phyloP scores from a whole-genome alignment of 2,329 filamentous ascomycete species.

The Drechslera avenae region DNA sequence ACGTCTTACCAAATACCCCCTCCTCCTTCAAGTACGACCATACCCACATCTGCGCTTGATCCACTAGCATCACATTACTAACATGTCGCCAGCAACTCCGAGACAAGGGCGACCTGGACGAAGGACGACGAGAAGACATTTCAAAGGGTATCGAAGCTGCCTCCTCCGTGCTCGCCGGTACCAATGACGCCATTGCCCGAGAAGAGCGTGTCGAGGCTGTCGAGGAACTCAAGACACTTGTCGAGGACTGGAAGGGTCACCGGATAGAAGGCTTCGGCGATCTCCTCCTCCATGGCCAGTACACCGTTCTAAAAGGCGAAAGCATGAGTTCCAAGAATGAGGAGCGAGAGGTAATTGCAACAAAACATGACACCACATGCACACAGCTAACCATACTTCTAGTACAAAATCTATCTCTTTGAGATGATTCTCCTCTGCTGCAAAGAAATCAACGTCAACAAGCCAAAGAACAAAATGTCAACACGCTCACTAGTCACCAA shows the following conservation, averaged over 20 bases:
- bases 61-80: slow-evolving; percentile 9
- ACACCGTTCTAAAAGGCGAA: slow-evolving; percentile 82
- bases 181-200: slow-evolving; percentile 88
- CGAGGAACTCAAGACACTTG: slow-evolving; percentile 77
- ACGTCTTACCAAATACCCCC: slow-evolving; percentile 88
- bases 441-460: slow-evolving; percentile 89
- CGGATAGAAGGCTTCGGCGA: slow-evolving; percentile 90
- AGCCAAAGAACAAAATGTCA: slow-evolving; percentile 70
- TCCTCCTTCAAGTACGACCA: slow-evolving; percentile 75
- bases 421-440: slow-evolving; percentile 94
- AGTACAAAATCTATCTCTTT: slow-evolving; percentile 98
- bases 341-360: slow-evolving; percentile 77
- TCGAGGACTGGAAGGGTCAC: slow-evolving; percentile 98
- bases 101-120: slow-evolving; percentile 79
- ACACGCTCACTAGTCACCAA: slow-evolving; percentile 73
- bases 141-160: slow-evolving; percentile 78
- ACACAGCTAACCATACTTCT: slow-evolving; percentile 9
- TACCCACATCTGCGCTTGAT: slow-evolving; percentile 4
- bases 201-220: slow-evolving; percentile 84
- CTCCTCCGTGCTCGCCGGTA: slow-evolving; percentile 78
- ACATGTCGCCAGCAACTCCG: slow-evolving; percentile 68
- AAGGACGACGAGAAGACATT: slow-evolving; percentile 73
- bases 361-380: background rate
- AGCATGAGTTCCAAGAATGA: slow-evolving; percentile 78
- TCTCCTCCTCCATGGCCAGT: slow-evolving; percentile 84